Evolutionary conservation across 2,329 filamentous ascomycete species (phyloP).

Genomic region (Seiridium unicorne): DNA sequence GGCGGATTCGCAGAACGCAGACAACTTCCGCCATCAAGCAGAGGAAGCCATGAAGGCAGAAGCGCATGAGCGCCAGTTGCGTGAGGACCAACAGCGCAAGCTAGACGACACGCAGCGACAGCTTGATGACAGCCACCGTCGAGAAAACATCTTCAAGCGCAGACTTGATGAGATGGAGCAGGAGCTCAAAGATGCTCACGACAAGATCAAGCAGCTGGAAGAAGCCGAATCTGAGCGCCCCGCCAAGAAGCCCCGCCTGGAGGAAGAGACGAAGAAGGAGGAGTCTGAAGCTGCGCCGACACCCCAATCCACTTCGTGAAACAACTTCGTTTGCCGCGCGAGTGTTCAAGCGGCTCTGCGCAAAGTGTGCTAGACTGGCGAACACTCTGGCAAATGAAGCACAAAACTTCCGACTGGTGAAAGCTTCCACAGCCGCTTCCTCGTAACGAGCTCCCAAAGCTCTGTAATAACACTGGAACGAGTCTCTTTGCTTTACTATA

Average conservation of each 20-base stretch:
- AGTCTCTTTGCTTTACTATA: constrained; percentile 3
- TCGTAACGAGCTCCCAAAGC: not conserved
- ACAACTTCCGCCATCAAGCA: constrained; percentile 45
- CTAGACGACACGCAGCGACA: constrained; percentile 51
- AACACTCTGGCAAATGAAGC: not conserved
- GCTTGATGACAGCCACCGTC: constrained; percentile 72
- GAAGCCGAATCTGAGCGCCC: constrained; percentile 7
- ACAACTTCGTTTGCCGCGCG: not conserved
- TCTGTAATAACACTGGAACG: not conserved
- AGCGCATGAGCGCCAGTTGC: constrained; percentile 54
- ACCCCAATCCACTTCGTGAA: not conserved
- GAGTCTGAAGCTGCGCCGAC: constrained; percentile 3
- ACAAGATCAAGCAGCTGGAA: constrained; percentile 14
- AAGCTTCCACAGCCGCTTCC: not conserved
- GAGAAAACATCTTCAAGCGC: constrained; percentile 80
- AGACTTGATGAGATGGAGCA: constrained; percentile 77
- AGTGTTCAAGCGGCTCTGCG: too few relatives aligned
- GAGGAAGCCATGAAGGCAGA: constrained; percentile 57
- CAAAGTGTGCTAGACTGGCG: too few relatives aligned
- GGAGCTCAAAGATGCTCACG: constrained; percentile 36
- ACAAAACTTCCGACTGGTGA: not conserved
- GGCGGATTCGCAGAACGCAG: constrained; percentile 67
- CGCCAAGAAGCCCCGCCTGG: constrained; percentile 9
- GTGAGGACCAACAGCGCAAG: constrained; percentile 41
- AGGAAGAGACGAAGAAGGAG: constrained; percentile 1